Evolutionary conservation across 345 rosid species (phyloP).

Genomic region (Aethionema arabicum): DNA sequence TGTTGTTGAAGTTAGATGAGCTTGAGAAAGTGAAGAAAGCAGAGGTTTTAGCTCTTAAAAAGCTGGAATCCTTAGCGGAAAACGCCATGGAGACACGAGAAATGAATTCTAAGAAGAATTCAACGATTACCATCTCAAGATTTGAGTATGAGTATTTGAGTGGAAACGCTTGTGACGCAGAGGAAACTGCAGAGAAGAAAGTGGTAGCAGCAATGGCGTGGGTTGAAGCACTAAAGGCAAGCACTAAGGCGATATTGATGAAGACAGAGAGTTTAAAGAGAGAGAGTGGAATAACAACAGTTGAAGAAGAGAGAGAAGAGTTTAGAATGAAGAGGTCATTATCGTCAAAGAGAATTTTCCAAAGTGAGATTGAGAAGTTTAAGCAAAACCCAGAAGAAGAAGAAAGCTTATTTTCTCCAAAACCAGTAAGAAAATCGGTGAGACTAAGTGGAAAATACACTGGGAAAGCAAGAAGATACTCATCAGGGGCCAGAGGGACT

Average conservation of each 20-base stretch:
- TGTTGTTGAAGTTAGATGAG: conserved; percentile 58
- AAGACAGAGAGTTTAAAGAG: conserved; percentile 52
- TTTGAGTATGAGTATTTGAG: conserved; percentile 80
- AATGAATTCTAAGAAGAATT: conserved; percentile 39
- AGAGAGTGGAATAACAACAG: conserved; percentile 43
- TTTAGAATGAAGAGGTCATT: conserved; percentile 48
- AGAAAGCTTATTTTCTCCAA: conserved; percentile 21
- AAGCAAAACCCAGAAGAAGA: conserved; percentile 31
- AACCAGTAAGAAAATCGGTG: conserved; percentile 38
- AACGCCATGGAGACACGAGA: conserved; percentile 50
- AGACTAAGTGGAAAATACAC: conserved; percentile 41
- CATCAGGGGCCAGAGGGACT: conserved; percentile 44
- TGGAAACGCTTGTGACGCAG: conserved; percentile 58
- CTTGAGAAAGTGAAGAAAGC: conserved; percentile 54
- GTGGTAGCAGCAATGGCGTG: conserved; percentile 93
- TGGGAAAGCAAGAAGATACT: conserved; percentile 44
- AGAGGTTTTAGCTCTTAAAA: conserved; percentile 61
- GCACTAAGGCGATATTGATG: conserved; percentile 67
- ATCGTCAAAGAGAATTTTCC: conserved; percentile 51
- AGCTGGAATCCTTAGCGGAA: conserved; percentile 49
- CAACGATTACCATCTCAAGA: conserved; percentile 61
- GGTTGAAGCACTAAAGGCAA: conserved; percentile 75
- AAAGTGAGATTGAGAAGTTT: conserved; percentile 49
- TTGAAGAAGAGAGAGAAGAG: conserved; percentile 55
- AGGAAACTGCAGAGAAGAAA: conserved; percentile 83